phyloP scores from a whole-genome alignment of 345 rosid genomes.

The Litchi chinensis region DNA sequence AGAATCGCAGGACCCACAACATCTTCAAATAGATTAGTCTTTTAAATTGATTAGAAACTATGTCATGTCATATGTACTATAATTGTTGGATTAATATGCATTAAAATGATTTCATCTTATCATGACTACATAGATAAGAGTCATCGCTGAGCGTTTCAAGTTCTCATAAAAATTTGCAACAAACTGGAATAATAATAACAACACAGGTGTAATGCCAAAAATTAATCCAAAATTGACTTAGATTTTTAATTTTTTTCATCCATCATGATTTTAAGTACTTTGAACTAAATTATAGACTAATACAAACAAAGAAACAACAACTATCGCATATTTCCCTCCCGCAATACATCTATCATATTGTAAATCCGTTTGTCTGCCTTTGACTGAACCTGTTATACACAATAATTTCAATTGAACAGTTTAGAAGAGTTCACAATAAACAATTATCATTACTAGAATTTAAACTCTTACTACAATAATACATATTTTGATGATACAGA shows the following conservation, averaged over 20 bases:
- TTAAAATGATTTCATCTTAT: neutral
- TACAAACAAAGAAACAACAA: neutral
- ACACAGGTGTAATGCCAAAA: neutral
- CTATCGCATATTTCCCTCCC: conserved; percentile 79
- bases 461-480: neutral
- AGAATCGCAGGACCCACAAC: neutral
- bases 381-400: conserved; percentile 50
- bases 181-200: neutral
- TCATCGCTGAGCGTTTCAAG: neutral
- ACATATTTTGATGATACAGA: neutral
- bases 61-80: neutral
- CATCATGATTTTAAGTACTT: neutral
- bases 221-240: conserved; percentile 1
- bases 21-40: neutral
- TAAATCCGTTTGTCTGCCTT: conserved; percentile 76
- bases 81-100: neutral
- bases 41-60: neutral
- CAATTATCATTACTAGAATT: neutral
- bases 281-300: neutral
- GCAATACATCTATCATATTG: conserved; percentile 81
- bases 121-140: neutral
- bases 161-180: neutral
- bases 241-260: neutral
- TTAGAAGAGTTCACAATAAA: neutral
- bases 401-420: neutral